phyloP scores from a whole-genome alignment of 345 rosid genomes.

The Lepidium didymum region DNA sequence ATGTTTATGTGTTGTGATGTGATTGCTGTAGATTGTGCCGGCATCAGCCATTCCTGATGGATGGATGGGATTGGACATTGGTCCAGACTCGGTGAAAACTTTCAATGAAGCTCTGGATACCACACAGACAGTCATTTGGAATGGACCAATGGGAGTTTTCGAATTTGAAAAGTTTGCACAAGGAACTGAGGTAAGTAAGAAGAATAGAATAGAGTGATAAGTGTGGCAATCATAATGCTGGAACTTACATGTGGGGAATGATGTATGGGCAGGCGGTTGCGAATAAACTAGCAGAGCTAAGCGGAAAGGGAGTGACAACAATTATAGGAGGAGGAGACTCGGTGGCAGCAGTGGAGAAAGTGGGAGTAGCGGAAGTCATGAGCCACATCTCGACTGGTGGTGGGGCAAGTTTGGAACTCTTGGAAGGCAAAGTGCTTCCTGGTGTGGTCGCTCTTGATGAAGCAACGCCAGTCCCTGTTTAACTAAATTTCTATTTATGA shows the following conservation, averaged over 20 bases:
- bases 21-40: conserved; percentile 49
- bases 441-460: conserved; percentile 95
- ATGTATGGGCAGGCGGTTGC: conserved; percentile 55
- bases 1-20: neutral
- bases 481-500: neutral
- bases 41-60: conserved; percentile 80
- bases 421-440: conserved; percentile 84
- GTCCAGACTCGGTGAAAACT: conserved; percentile 72
- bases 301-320: conserved; percentile 83
- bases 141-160: conserved; percentile 98
- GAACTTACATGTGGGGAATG: neutral
- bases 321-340: conserved; percentile 98
- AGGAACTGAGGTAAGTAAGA: conserved; percentile 67
- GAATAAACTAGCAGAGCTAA: conserved; percentile 75
- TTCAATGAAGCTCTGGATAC: conserved; percentile 62
- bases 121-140: conserved; percentile 83
- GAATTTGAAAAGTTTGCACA: conserved; percentile 86
- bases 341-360: conserved; percentile 96
- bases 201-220: too few species aligned
- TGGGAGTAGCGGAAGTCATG: conserved; percentile 84
- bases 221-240: too few species aligned
- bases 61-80: conserved; percentile 96
- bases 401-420: conserved; percentile 95
- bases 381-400: conserved; percentile 98
- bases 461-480: conserved; percentile 33